Evolutionary conservation across 805 yeast genomes (phyloP).

Genomic region (Debaryomyces prosopidis): DNA sequence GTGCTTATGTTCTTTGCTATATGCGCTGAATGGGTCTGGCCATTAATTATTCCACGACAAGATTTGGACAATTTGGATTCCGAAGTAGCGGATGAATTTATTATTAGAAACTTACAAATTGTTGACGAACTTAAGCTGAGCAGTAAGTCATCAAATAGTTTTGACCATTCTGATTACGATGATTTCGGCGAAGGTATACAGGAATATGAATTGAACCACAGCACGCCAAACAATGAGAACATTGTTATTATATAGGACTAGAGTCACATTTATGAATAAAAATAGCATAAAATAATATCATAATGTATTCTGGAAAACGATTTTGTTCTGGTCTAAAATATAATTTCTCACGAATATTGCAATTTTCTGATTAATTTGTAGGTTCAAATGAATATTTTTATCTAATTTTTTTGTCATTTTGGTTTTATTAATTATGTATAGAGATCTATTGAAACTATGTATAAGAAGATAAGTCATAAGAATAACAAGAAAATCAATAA

Average conservation of each 20-base stretch:
- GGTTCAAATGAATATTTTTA: no score
- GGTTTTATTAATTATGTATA: conserved; percentile 1
- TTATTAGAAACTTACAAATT: conserved; percentile 45
- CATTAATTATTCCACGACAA: conserved; percentile 56
- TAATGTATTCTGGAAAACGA: no score
- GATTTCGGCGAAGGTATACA: background rate
- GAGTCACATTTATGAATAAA: no score
- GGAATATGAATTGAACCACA: no score
- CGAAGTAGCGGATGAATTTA: conserved; percentile 57
- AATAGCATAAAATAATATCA: no score
- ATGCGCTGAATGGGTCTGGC: conserved; percentile 61
- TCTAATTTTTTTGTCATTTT: conserved; percentile 2
- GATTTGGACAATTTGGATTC: conserved; percentile 69
- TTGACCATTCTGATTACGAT: background rate
- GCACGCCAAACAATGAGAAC: no score
- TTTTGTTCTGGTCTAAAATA: no score
- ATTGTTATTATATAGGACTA: no score
- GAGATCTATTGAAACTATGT: conserved; percentile 1
- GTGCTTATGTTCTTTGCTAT: conserved; percentile 71
- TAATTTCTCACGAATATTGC: no score
- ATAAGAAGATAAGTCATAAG: conserved; percentile 3
- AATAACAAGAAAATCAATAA: conserved; percentile 3
- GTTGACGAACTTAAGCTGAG: conserved; percentile 8
- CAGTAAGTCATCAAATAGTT: background rate
- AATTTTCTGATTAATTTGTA: no score